Evolutionary conservation across 441 rosid species (phyloP).

Genomic region (Gossypium trilobum): DNA sequence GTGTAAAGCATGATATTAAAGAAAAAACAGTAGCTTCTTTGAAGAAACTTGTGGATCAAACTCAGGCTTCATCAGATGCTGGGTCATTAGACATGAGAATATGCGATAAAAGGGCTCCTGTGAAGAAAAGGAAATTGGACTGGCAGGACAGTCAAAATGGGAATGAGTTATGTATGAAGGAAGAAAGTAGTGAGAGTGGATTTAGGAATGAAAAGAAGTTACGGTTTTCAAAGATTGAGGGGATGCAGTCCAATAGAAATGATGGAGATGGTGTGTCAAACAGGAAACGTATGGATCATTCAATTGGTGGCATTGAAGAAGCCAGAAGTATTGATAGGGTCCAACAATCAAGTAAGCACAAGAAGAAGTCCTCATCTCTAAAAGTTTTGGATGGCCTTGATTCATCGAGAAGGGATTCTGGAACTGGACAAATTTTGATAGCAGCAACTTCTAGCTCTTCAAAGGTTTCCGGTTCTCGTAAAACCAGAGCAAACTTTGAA

Average conservation of each 20-base stretch:
- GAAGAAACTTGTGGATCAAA: conserved; percentile 29
- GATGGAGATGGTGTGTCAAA: conserved; percentile 19
- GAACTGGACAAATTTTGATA: conserved; percentile 31
- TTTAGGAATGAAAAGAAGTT: conserved; percentile 30
- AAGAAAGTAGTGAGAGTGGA: conserved; percentile 31
- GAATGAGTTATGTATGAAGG: conserved; percentile 23
- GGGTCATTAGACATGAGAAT: conserved; percentile 31
- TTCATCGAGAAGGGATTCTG: conserved; percentile 29
- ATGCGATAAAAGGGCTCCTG: conserved; percentile 23
- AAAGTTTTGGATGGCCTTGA: conserved; percentile 25
- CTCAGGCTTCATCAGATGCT: conserved; percentile 34
- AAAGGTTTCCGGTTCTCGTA: conserved; percentile 46
- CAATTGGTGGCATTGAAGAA: conserved; percentile 26
- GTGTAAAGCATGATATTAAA: conserved; percentile 27
- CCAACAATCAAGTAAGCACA: conserved; percentile 20
- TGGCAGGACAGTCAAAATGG: conserved; percentile 30
- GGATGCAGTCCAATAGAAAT: conserved; percentile 22
- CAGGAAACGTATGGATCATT: conserved; percentile 22
- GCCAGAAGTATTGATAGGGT: conserved; percentile 20
- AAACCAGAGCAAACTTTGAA: conserved; percentile 34
- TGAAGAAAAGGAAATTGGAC: conserved; percentile 38
- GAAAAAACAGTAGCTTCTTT: conserved; percentile 29
- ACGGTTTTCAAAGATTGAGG: conserved; percentile 23
- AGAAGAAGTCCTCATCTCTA: conserved; percentile 22
- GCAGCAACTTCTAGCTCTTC: conserved; percentile 62